These are phyloP conservation scores for Naematelia encephala DNA, from an alignment of 768 basidiomycete genomes.

Conservation along the genomic window DNA sequence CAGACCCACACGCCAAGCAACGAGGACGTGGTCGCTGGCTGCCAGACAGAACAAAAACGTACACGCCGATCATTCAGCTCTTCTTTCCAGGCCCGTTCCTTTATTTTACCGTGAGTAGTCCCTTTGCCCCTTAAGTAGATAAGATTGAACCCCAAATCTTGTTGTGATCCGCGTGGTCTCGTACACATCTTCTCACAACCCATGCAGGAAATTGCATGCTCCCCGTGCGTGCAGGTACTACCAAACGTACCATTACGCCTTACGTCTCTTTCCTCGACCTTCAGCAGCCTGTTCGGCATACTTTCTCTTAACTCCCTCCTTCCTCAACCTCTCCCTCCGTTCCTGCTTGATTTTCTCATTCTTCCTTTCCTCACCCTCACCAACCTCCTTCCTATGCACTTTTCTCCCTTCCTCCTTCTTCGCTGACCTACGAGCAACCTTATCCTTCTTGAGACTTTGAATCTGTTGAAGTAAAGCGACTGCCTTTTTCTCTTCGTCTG, in stretches of 20 bases:
- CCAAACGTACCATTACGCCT: too few species aligned
- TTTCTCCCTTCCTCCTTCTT: conserved; percentile 79
- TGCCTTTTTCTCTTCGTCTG: conserved; percentile 91
- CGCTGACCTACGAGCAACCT: conserved; percentile 69
- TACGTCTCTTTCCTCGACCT: conserved; percentile 37
- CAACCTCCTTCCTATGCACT: conserved; percentile 67
- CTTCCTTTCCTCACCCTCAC: conserved; percentile 56
- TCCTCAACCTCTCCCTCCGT: conserved; percentile 43
- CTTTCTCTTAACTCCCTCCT: conserved; percentile 48
- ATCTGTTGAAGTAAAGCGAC: conserved; percentile 90
- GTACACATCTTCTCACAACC: too few species aligned
- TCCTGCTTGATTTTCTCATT: conserved; percentile 48
- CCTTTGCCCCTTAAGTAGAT: neutral
- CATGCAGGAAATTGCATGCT: too few species aligned
- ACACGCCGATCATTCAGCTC: neutral
- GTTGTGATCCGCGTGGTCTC: neutral
- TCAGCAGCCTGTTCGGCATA: conserved; percentile 31
- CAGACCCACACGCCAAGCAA: too few species aligned
- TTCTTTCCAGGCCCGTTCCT: neutral
- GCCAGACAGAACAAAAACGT: too few species aligned
- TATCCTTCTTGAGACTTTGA: conserved; percentile 83
- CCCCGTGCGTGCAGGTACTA: too few species aligned
- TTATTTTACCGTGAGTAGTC: neutral
- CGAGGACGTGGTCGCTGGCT: too few species aligned
- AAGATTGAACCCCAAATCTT: neutral